These are phyloP conservation scores for Colletotrichum caudatum DNA, from an alignment of 2,329 filamentous ascomycete species.

Conservation along the genomic window DNA sequence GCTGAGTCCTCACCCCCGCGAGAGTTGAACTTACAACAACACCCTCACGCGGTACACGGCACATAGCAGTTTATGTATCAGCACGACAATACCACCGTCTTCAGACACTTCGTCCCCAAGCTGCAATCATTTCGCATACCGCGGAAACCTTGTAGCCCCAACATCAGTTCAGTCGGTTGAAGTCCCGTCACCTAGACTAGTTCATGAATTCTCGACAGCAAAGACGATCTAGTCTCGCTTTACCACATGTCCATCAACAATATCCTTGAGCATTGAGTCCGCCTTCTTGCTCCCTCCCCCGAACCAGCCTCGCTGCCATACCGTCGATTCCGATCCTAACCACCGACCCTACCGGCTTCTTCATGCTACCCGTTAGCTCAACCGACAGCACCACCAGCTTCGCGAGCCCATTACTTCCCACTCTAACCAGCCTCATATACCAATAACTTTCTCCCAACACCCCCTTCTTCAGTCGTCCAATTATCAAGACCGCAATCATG, in stretches of 20 bases:
- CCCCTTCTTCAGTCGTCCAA: conserved; percentile 24
- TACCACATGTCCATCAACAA: conserved; percentile 68
- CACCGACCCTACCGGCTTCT: conserved; percentile 26
- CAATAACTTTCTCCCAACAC: conserved; percentile 28
- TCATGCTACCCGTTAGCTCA: conserved; percentile 35
- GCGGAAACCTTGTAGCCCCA: conserved; percentile 91
- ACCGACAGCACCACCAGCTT: conserved; percentile 44
- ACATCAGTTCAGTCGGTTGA: conserved; percentile 95
- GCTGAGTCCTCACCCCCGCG: conserved; percentile 34
- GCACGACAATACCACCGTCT: conserved; percentile 90
- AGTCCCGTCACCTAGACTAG: conserved; percentile 56
- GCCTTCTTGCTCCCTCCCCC: conserved; percentile 50
- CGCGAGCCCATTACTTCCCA: conserved; percentile 33
- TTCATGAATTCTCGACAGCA: conserved; percentile 70
- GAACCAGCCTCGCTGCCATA: conserved; percentile 13
- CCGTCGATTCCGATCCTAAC: conserved; percentile 22
- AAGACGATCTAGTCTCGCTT: conserved; percentile 59
- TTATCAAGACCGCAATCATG: conserved; percentile 75
- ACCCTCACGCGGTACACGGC: conserved; percentile 38
- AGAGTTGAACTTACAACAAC: conserved; percentile 38
- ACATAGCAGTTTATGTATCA: conserved; percentile 92
- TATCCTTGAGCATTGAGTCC: conserved; percentile 67
- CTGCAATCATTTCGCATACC: conserved; percentile 97
- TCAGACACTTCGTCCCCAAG: conserved; percentile 94
- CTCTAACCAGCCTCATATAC: conserved; percentile 17